Base-by-base conservation (phyloP, 306 rosid species). In the Rosa lucieae region DNA sequence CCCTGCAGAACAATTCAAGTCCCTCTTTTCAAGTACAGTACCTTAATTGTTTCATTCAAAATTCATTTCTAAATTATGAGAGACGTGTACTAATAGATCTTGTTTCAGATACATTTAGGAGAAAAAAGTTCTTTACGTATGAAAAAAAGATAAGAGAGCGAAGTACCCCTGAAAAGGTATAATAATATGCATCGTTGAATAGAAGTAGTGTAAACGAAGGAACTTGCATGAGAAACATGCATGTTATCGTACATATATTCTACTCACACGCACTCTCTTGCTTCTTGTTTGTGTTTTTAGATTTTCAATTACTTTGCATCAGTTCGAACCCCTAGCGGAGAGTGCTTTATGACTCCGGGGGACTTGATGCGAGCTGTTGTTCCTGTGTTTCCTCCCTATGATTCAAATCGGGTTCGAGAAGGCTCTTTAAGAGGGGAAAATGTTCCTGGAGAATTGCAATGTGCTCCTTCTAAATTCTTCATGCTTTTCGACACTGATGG, bases 401-500 rank as follows among this genome's bases (percentile, higher is more conserved):
- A 85, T 73, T 90, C 96, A 6, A 69, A 70, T 73, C 94, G 89
- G 14, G 82, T 94, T 23, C 84, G 98, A 82, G 98, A 85, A 15
- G 98, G 97, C 1, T 94, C 5, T 72, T 63, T 94, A 29, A 78
- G 82, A 82, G 97, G 98, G 69, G 97, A 94, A 71, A 78, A 85
- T 81, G 77, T 77, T 67, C 87, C 95, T 1, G 89, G 90, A 37
- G 75, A 88, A 70, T 52, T 85, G 52, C 82, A 72, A 3, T 92
- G 91, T 52, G 80, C 76, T 35, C 89, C 96, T 84, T 92, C 98
- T 3, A 23, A 87, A 0, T 90, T 92, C 59, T 94, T 92, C 71
- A 88, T 92, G 97, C 97, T 94, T 58, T 94, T 92, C 44, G 98
- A 94, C 89, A 90, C 90, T 3, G 82, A 94, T 63, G 86, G 56